phyloP scores from a whole-genome alignment of 2,329 filamentous ascomycete species.

The Penicillium sp. region DNA sequence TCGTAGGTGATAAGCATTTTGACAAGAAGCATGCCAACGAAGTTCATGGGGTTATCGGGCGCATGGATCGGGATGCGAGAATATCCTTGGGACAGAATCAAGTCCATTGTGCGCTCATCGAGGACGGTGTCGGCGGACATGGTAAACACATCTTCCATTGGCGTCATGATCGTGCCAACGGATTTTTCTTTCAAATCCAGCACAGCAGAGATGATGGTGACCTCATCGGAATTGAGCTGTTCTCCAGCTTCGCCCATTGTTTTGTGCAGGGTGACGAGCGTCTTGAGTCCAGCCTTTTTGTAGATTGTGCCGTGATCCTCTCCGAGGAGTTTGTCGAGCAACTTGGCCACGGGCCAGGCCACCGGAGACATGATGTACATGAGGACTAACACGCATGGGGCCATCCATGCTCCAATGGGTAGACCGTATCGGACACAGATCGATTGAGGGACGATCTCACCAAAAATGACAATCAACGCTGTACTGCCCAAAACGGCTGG shows the following conservation, averaged over 20 bases:
- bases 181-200: slow-evolving; percentile 94
- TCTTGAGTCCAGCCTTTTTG: slow-evolving; percentile 97
- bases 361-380: slow-evolving; percentile 91
- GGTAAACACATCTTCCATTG: slow-evolving; percentile 94
- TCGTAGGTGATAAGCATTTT: slow-evolving; percentile 99
- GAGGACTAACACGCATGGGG: slow-evolving; percentile 73
- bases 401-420: slow-evolving; percentile 90
- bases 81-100: slow-evolving; percentile 87
- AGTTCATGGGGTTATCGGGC: slow-evolving; percentile 75
- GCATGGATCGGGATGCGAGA: slow-evolving; percentile 93
- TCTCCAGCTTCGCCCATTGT: slow-evolving; percentile 78
- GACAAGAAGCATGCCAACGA: slow-evolving; percentile 94
- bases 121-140: slow-evolving; percentile 93
- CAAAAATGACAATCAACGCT: slow-evolving; percentile 94
- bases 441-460: slow-evolving; percentile 92
- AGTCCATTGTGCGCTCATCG: slow-evolving; percentile 90
- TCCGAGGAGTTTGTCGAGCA: slow-evolving; percentile 87
- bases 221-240: slow-evolving; percentile 91
- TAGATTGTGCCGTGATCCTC: slow-evolving; percentile 95
- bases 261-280: slow-evolving; percentile 88
- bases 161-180: slow-evolving; percentile 95
- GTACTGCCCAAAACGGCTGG: slow-evolving; percentile 92
- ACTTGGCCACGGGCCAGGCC: slow-evolving; percentile 90
- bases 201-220: slow-evolving; percentile 96
- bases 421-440: slow-evolving; percentile 94